A percentile compares a stretch with the other conserved stretches of the same genome.
phyloP scores from a whole-genome alignment of 1,284 basidiomycete species.

The Fomitopsis palustris region DNA sequence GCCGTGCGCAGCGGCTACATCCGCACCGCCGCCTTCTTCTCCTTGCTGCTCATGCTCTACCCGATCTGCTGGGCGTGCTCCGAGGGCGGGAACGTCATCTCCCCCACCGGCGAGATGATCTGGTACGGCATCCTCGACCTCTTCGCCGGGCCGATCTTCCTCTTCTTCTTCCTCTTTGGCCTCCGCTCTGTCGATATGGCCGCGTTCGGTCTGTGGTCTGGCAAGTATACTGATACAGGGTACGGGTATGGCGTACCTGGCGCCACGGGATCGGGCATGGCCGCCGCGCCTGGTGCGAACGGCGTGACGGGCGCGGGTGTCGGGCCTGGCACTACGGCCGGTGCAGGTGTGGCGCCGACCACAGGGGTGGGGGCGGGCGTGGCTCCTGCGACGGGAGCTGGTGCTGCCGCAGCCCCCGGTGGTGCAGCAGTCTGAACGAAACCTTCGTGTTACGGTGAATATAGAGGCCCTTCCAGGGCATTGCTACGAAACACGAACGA shows the following conservation, averaged over 20 bases:
- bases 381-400: background rate
- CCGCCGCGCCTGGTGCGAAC: background rate
- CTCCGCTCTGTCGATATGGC: slow-evolving; percentile 24
- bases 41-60: slow-evolving; percentile 51
- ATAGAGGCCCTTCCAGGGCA: background rate
- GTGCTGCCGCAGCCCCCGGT: background rate
- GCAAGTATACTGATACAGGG: slow-evolving; percentile 25
- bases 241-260: background rate
- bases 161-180: slow-evolving; percentile 29
- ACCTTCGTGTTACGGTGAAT: no score
- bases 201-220: slow-evolving; percentile 22
- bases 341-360: slow-evolving; percentile 1
- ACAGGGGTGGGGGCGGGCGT: background rate
- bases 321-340: background rate
- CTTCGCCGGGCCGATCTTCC: slow-evolving; percentile 48
- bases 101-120: slow-evolving; percentile 41
- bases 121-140: slow-evolving; percentile 63
- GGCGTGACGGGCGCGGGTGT: background rate
- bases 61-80: slow-evolving; percentile 43
- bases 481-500: background rate
- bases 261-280: background rate
- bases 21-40: slow-evolving; percentile 37
- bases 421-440: background rate
- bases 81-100: slow-evolving; percentile 46
- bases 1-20: slow-evolving; percentile 39